Base-by-base conservation (phyloP, 768 basidiomycete genomes). In the Boletus reticuloceps region DNA sequence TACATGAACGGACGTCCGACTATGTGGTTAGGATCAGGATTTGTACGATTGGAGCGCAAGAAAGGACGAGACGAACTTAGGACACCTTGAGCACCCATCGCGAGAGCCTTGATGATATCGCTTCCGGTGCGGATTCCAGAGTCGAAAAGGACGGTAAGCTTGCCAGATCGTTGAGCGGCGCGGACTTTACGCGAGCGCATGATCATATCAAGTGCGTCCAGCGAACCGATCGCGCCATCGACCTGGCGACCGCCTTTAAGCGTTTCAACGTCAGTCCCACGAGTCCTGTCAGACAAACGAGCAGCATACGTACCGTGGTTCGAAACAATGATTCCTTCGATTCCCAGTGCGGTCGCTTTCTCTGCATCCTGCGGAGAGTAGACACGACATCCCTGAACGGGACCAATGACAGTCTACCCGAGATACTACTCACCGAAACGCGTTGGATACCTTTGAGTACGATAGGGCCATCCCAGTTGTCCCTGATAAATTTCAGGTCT, bases 61-160 rank as follows among this genome's bases (percentile, higher is more conserved):
- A 2, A 3, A 43, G 27, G 27, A 22, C 8, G 34, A n/a, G 16
- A 79, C 88, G 61, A 60, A 91, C 84, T 75, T 19, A 94, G 69
- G 16, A 94, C 84, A 9, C 77, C 91, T 61, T 94, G 86, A 9
- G 94, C 93, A 40, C 94, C 92, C 0, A 95, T 76, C 1, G 91
- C 91, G 29, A 94, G 71, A 0, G 94, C 93, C 69, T 91, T 90
- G 70, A 92, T 77, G 44, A 94, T 82, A 58, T 96, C 94, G 42
- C 83, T 82, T 12, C 90, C 93, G 0, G 86, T 89, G 42, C 93
- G 82, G 55, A 94, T 86, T 8, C 93, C 91, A 48, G 85, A 92
- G 41, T 70, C 69, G 44, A 70, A 91, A 3, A 95, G 73, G 13
- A 94, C 71, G 1, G 88, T 86, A 44, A 92, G 69, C 51, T 82